phyloP scores from a whole-genome alignment of 2,329 filamentous ascomycete genomes.

The Aspergillus luchuensis region DNA sequence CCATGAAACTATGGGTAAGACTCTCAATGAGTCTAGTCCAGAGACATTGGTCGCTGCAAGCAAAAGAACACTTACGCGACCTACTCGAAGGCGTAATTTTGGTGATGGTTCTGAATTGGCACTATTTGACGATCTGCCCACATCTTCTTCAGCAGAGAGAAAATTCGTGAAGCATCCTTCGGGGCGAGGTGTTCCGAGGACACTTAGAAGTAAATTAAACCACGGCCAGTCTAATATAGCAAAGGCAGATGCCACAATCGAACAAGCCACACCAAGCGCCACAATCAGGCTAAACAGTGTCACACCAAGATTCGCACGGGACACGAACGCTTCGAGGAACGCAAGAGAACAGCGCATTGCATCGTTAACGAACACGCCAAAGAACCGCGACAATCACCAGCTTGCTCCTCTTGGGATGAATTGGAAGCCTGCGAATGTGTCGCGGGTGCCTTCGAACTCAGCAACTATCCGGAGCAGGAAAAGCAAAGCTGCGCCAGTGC shows the following conservation, averaged over 20 bases:
- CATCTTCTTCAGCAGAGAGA: constrained; percentile 77
- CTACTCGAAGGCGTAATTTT: constrained; percentile 70
- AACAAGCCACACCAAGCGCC: constrained; percentile 61
- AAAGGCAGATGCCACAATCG: constrained; percentile 46
- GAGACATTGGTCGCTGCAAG: constrained; percentile 56
- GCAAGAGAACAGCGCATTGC: constrained; percentile 64
- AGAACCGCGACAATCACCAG: constrained; percentile 46
- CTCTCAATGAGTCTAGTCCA: constrained; percentile 51
- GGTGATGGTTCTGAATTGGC: constrained; percentile 93
- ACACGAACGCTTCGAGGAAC: constrained; percentile 67
- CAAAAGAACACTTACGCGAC: constrained; percentile 74
- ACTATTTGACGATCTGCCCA: constrained; percentile 90
- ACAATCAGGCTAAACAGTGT: constrained; percentile 51
- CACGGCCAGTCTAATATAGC: constrained; percentile 39
- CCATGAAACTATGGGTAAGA: constrained; percentile 52
- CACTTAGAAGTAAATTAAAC: constrained; percentile 55
- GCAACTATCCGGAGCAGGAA: constrained; percentile 52
- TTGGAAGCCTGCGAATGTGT: constrained; percentile 59
- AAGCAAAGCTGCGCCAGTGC: constrained; percentile 35
- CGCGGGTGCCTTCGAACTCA: constrained; percentile 54
- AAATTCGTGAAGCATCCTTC: constrained; percentile 80
- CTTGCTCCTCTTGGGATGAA: constrained; percentile 58
- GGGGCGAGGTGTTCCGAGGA: constrained; percentile 67
- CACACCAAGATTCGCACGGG: constrained; percentile 65
- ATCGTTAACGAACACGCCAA: constrained; percentile 40